These are phyloP conservation scores for Phaffomyces opuntiae DNA, from an alignment of 805 yeast genomes.

Conservation along the genomic window DNA sequence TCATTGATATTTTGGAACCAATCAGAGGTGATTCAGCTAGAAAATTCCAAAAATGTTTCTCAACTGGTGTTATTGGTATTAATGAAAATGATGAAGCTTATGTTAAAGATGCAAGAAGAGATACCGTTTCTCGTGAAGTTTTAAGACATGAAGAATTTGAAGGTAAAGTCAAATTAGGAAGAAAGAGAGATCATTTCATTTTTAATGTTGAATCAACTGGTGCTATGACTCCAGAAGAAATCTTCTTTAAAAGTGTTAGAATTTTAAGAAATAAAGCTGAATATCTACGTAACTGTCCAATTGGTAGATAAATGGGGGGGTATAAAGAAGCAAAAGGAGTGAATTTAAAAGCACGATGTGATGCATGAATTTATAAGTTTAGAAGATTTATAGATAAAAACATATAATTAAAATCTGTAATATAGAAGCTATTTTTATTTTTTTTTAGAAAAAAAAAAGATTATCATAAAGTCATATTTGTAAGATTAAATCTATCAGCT, in stretches of 20 bases:
- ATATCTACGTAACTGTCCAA: constrained; percentile 71
- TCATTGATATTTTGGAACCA: constrained; percentile 66
- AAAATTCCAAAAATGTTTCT: constrained; percentile 84
- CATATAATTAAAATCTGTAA: not conserved
- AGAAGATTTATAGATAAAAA: not conserved
- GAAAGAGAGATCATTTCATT: constrained; percentile 87
- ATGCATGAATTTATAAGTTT: not conserved
- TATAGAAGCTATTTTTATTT: not conserved
- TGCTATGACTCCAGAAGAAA: constrained; percentile 95
- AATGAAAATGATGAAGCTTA: constrained; percentile 60
- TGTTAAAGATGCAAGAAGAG: constrained; percentile 86
- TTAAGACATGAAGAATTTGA: constrained; percentile 87
- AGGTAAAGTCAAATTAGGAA: constrained; percentile 84
- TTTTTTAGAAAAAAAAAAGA: not conserved
- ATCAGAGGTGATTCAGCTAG: constrained; percentile 71
- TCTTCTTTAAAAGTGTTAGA: constrained; percentile 84
- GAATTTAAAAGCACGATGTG: too few relatives aligned
- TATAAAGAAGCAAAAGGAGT: too few relatives aligned
- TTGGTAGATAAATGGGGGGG: constrained; percentile 35
- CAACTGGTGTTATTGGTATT: constrained; percentile 85
- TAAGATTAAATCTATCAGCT: constrained; percentile 8
- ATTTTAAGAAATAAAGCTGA: constrained; percentile 81
- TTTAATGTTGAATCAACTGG: constrained; percentile 94
- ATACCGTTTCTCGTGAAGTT: constrained; percentile 95
- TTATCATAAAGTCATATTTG: not conserved